Percentiles rank a stretch among this genome's conserved stretches.
phyloP scores from a whole-genome alignment of 2,329 filamentous ascomycete genomes.

The Fusarium sp. region DNA sequence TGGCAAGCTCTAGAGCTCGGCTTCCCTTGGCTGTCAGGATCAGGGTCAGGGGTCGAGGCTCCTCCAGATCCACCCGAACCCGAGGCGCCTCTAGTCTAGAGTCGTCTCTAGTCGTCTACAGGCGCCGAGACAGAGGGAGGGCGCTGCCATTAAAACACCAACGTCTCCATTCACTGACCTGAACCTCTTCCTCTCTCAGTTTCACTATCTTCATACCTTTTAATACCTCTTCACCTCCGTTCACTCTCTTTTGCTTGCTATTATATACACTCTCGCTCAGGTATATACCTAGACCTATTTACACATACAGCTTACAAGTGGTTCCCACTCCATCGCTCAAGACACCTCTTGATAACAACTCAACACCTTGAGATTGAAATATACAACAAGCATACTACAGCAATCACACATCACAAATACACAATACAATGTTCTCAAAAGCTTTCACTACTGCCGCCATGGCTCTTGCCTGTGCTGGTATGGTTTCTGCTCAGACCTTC shows the following conservation, averaged over 20 bases:
- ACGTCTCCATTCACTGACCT: constrained; percentile 10
- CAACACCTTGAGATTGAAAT: not conserved
- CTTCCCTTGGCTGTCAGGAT: constrained; percentile 18
- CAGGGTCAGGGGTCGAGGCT: constrained; percentile 32
- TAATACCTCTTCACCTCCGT: constrained; percentile 28
- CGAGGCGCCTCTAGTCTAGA: constrained; percentile 24
- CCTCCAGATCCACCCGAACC: constrained; percentile 34
- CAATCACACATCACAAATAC: constrained; percentile 6
- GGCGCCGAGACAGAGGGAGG: constrained; percentile 10
- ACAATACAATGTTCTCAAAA: constrained; percentile 54
- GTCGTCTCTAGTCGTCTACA: constrained; percentile 12
- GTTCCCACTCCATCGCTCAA: constrained; percentile 26
- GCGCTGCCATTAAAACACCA: constrained; percentile 35
- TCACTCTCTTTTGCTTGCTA: not conserved
- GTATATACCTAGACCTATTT: constrained; percentile 8
- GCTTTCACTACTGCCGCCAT: constrained; percentile 55
- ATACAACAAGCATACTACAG: constrained; percentile 12
- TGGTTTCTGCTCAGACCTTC: constrained; percentile 65
- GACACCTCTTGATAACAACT: constrained; percentile 25
- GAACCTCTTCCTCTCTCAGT: constrained; percentile 7
- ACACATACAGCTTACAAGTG: constrained; percentile 16
- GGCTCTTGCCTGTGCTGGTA: constrained; percentile 58
- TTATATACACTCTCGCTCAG: constrained; percentile 22
- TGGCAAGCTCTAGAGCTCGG: constrained; percentile 12
- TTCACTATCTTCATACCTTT: constrained; percentile 10